Base-by-base conservation (phyloP, 768 basidiomycete genomes). In the Mycena galopus region DNA sequence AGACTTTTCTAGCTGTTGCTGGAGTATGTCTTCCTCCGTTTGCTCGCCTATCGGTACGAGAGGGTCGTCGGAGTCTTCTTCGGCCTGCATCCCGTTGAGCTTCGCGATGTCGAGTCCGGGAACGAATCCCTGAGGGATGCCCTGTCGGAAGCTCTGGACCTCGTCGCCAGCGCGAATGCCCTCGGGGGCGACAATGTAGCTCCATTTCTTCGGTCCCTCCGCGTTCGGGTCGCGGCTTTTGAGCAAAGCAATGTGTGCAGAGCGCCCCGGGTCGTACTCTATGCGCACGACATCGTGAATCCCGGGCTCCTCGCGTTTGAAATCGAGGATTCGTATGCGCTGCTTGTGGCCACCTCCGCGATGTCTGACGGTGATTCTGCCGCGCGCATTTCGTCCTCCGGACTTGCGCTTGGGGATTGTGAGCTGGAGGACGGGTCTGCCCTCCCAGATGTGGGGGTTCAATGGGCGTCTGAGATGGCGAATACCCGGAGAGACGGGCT, bases 201-300 rank as follows among this genome's bases (percentile, higher is more conserved):
- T 93, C 91, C 93, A 97, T 76, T 84, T 87, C 71, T 88, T 84
- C 71, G 69, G 81, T 1, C 90, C 93, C 71, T 87, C 85, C 35
- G 88, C 86, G 11, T 79, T 79, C 4, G 86, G 80, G 75, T 91
- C 85, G 60, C 92, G 86, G 78, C 90, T 92, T 79, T 87, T 87
- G 78, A 98, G 79, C 71, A 99, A 88, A 2, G 98, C 97, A 78
- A 99, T 97, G 81, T 99, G 98, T 9, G 95, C 96, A 39, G 92
- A 94, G 53, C 98, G 88, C 5, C 94, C 94, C 0, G 98, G 98
- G 85, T 99, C 98, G 78, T 97, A 99, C 84, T 99, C 98, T 75
- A 99, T 95, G 57, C 98, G 89, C 4, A 97, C 88, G 55, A 99
- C 96, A 75, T 97, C 94, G 78, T 95, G 94, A 39, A 92, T 84